phyloP scores from a whole-genome alignment of 1,139 yeast species.

The Candida labiduridarum region DNA sequence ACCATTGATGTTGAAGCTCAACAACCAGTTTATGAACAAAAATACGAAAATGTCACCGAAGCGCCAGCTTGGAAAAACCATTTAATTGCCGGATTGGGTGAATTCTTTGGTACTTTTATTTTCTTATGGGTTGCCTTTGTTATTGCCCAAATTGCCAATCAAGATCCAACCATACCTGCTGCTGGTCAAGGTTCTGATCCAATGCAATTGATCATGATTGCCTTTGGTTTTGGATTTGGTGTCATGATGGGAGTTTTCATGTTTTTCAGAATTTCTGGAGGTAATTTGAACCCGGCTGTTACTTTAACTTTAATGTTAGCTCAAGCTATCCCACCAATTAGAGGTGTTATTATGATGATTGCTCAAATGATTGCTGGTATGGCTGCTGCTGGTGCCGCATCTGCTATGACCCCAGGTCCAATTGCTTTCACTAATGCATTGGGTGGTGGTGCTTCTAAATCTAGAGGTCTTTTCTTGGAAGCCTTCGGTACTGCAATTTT shows the following conservation, averaged over 20 bases:
- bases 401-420: conserved; percentile 85
- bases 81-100: conserved; percentile 46
- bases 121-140: conserved; percentile 82
- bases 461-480: conserved; percentile 82
- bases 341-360: conserved; percentile 66
- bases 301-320: conserved; percentile 71
- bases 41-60: conserved; percentile 18
- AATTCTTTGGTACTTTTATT: conserved; percentile 83
- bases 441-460: conserved; percentile 71
- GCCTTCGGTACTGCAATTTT: conserved; percentile 78
- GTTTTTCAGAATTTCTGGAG: conserved; percentile 83
- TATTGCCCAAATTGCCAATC: conserved; percentile 85
- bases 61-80: conserved; percentile 35
- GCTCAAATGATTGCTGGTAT: conserved; percentile 83
- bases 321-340: conserved; percentile 71
- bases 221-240: conserved; percentile 87
- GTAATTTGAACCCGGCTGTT: conserved; percentile 90
- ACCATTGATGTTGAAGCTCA: conserved; percentile 31
- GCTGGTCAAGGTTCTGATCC: conserved; percentile 56
- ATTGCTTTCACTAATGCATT: conserved; percentile 71
- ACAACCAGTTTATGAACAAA: conserved; percentile 32
- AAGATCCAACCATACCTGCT: conserved; percentile 49
- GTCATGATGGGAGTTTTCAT: conserved; percentile 76
- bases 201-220: conserved; percentile 70
- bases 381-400: conserved; percentile 91